A percentile compares a stretch with the other conserved stretches of the same genome.
Evolutionary conservation across 257 asterid genomes (phyloP).

Genomic region (Solanum medicagineum): DNA sequence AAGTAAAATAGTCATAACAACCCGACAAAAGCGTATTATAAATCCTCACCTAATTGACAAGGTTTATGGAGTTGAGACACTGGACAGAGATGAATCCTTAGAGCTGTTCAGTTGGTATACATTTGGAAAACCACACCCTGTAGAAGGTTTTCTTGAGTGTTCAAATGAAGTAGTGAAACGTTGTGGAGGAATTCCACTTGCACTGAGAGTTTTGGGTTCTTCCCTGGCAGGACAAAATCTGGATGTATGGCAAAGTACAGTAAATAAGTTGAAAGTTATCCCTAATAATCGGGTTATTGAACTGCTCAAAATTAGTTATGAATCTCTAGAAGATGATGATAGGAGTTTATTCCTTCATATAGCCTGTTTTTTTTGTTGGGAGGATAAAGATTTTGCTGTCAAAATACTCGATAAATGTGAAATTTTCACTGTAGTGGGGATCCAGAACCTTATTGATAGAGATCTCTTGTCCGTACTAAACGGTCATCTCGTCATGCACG

Average conservation of each 20-base stretch:
- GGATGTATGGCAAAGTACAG: background rate
- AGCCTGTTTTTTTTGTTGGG: background rate
- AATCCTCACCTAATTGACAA: background rate
- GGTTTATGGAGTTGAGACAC: background rate
- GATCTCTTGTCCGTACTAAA: background rate
- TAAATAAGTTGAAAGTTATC: background rate
- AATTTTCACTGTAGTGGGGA: background rate
- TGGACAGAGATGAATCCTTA: background rate
- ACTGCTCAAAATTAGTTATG: background rate
- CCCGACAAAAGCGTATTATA: background rate
- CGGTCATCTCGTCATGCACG: background rate
- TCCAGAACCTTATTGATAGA: background rate
- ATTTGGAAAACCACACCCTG: background rate
- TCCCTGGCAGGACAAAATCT: background rate
- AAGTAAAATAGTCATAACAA: constrained; percentile 1
- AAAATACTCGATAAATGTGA: background rate
- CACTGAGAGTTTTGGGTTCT: constrained; percentile 3
- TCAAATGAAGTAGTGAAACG: background rate
- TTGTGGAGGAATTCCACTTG: background rate
- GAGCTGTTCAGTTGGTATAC: constrained; percentile 1
- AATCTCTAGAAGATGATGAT: background rate
- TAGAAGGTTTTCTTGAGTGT: background rate
- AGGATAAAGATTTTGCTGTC: background rate
- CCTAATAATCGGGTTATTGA: background rate
- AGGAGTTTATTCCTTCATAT: background rate